phyloP scores from a whole-genome alignment of 331 rosid species.

The Cydonia oblonga region DNA sequence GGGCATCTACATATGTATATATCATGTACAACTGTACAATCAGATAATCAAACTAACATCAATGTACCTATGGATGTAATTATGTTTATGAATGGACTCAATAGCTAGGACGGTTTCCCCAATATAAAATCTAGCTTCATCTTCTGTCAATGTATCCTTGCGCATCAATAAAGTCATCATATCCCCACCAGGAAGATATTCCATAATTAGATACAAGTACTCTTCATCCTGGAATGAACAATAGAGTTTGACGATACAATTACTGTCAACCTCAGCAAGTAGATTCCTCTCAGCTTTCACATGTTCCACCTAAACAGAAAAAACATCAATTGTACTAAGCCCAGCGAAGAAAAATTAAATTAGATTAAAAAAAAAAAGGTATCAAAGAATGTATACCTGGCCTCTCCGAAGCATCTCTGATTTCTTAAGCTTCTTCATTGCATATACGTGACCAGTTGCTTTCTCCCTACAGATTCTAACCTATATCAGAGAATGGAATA shows the following conservation, averaged over 20 bases:
- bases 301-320: constrained; percentile 68
- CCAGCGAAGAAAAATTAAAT: constrained; percentile 2
- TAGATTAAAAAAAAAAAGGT: background rate
- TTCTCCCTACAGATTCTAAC: constrained; percentile 92
- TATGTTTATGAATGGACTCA: constrained; percentile 92
- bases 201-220: constrained; percentile 88
- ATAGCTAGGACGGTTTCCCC: constrained; percentile 93
- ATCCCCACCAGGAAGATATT: constrained; percentile 98
- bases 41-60: background rate
- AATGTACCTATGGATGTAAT: constrained; percentile 82
- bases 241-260: constrained; percentile 86
- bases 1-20: background rate
- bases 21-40: background rate
- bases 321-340: constrained; percentile 9
- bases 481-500: constrained; percentile 25
- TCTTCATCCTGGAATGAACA: constrained; percentile 95
- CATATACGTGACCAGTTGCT: constrained; percentile 84
- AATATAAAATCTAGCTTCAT: constrained; percentile 89
- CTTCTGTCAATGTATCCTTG: constrained; percentile 85
- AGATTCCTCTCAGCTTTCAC: constrained; percentile 98
- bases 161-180: constrained; percentile 99
- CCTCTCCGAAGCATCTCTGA: constrained; percentile 99
- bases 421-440: constrained; percentile 98
- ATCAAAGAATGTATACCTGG: constrained; percentile 42
- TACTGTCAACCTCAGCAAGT: constrained; percentile 97